Evolutionary conservation across 2,329 filamentous ascomycete species (phyloP), one percentile per base, ranked within the genome.

Genomic region (Gyromitra esculenta): DNA sequence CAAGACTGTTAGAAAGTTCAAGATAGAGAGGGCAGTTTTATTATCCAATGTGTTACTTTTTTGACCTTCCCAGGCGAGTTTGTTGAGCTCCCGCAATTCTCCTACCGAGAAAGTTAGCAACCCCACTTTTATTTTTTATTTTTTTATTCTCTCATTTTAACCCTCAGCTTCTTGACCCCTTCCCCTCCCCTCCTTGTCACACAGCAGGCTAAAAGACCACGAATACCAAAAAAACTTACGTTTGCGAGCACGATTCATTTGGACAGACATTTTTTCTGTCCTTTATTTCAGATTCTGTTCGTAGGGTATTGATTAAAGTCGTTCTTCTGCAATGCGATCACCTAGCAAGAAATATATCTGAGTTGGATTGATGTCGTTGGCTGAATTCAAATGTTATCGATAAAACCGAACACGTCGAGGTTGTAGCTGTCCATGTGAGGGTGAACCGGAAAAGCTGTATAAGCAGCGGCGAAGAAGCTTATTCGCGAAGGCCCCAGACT

Each of bases 61-160:
- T 82, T 97, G 93, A 82, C 93, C 94, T 83, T 91, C 88, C 96
- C 96, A 99, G 78, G 91, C 92, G 85, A 89, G 89, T 82, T 90
- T 88, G 84, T 99, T 99, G 82, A 96, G 87, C 85, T 91, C 89
- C 87, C 94, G 92, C 85, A 98, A 88, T 87, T 97, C 92, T 86
- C 93, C 94, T 97, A 83, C 56, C 80, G 65, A 56, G 48, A 21
- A 31, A 64, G 25, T 65, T 13, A 65, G 45, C 52, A 73, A 73
- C 64, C 63, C 62, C 48, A 74, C 63, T 75, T 74, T 70, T 69
- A 52, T 18, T 52, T 37, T 50, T 31, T 31, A 31, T 31, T 31
- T 31, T 31, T 31, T 31, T 3, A 31, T 31, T 31, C 25, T 31
- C 25, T 31, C 9, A 11, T 54, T 7, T 25, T 21, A 41, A 45